These are phyloP conservation scores for Mycena vitilis DNA, from an alignment of 768 basidiomycete genomes.

Conservation along the genomic window DNA sequence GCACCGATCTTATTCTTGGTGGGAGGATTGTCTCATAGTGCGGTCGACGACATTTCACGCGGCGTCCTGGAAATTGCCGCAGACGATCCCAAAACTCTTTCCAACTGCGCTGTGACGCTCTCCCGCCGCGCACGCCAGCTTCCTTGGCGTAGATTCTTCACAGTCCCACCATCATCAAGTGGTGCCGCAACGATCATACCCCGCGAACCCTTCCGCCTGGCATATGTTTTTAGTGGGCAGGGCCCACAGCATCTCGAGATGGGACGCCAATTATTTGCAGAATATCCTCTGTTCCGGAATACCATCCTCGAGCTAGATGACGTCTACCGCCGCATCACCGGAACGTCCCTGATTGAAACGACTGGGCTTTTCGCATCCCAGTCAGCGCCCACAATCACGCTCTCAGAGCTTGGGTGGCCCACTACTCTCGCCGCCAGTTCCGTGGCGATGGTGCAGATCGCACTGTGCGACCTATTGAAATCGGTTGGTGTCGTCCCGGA, in stretches of 20 bases:
- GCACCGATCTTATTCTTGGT: constrained; percentile 16
- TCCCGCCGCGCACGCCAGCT: constrained; percentile 38
- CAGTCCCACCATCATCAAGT: constrained; percentile 18
- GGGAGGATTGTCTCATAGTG: constrained; percentile 15
- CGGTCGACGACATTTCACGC: constrained; percentile 16
- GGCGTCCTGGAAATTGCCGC: constrained; percentile 14
- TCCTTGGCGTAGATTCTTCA: constrained; percentile 35
- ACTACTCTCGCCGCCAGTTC: constrained; percentile 40
- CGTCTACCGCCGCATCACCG: constrained; percentile 37
- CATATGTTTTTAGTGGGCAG: constrained; percentile 51
- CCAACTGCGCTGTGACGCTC: constrained; percentile 27
- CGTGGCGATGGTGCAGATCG: constrained; percentile 49
- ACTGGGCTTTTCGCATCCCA: constrained; percentile 44
- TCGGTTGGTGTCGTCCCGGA: constrained; percentile 43
- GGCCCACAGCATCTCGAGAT: constrained; percentile 50
- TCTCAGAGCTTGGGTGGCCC: constrained; percentile 27
- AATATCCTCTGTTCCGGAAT: constrained; percentile 43
- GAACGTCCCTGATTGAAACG: constrained; percentile 41
- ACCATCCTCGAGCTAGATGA: constrained; percentile 45
- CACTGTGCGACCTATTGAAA: constrained; percentile 45
- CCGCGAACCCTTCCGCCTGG: constrained; percentile 37
- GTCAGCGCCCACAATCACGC: constrained; percentile 9
- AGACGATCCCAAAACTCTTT: constrained; percentile 4
- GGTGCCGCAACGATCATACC: constrained; percentile 37
- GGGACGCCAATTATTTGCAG: constrained; percentile 45